Percentiles rank a stretch among this genome's conserved stretches.
These are phyloP conservation scores for Combretum micranthum DNA, from an alignment of 345 rosid species.

Conservation along the genomic window DNA sequence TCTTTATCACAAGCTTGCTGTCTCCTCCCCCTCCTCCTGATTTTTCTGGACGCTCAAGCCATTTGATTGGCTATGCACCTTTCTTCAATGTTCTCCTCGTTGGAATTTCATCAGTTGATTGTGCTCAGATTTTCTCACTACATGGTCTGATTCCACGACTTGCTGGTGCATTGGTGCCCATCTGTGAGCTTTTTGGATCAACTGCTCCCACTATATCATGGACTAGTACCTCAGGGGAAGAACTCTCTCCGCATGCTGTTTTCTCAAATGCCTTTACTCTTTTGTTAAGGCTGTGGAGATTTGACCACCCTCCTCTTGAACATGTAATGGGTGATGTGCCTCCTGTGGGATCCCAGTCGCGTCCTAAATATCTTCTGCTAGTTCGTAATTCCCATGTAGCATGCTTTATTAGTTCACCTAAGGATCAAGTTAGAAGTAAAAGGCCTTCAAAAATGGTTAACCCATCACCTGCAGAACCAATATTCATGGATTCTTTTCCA, in stretches of 20 bases:
- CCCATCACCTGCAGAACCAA: constrained; percentile 36
- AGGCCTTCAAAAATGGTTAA: constrained; percentile 45
- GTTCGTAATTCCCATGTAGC: constrained; percentile 71
- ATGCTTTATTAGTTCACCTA: constrained; percentile 53
- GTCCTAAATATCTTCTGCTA: constrained; percentile 74
- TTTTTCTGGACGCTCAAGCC: constrained; percentile 66
- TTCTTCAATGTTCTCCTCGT: constrained; percentile 79
- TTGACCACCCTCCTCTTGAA: constrained; percentile 74
- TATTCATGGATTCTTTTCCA: constrained; percentile 76
- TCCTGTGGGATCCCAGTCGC: constrained; percentile 52
- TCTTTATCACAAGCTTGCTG: constrained; percentile 64
- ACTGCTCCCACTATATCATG: constrained; percentile 46
- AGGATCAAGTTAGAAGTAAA: constrained; percentile 39
- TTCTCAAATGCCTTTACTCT: constrained; percentile 89
- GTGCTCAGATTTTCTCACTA: constrained; percentile 76
- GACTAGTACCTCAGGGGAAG: constrained; percentile 75
- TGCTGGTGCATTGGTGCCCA: constrained; percentile 82
- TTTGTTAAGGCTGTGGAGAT: constrained; percentile 84
- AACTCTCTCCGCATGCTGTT: constrained; percentile 63
- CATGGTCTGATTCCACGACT: constrained; percentile 87
- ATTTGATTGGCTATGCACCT: constrained; percentile 67
- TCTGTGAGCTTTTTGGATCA: constrained; percentile 93
- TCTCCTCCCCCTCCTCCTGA: constrained; percentile 70
- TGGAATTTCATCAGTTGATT: constrained; percentile 82
- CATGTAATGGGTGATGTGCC: constrained; percentile 57